A percentile compares a stretch with the other conserved stretches of the same genome.
Conservation (phyloP, 148 eudicot species). For the Rhododendron mucronatum region DNA sequence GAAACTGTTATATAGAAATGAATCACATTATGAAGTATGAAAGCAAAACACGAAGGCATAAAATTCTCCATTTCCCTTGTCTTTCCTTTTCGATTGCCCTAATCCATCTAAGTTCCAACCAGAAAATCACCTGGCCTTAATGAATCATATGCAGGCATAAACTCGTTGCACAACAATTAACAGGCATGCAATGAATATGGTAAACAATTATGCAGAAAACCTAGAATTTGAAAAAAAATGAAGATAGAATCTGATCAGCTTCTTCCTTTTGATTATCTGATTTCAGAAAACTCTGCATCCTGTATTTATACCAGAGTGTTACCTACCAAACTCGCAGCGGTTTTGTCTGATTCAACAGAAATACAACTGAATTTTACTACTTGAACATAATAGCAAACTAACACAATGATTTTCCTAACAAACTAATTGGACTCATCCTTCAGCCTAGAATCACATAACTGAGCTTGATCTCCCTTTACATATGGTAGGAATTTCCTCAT, state of each 20-base stretch:
- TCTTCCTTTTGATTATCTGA: not conserved
- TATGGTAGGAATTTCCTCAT: not conserved
- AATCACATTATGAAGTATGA: not conserved
- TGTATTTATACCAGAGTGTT: not conserved
- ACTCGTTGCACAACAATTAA: not conserved
- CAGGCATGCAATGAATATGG: not conserved
- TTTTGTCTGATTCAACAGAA: not conserved
- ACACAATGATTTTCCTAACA: not conserved
- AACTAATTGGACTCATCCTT: not conserved
- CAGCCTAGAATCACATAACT: not conserved
- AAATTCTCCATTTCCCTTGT: not conserved
- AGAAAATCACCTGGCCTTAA: not conserved
- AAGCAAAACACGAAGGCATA: not conserved
- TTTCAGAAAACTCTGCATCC: not conserved
- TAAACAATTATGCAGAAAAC: not conserved
- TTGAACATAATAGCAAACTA: not conserved
- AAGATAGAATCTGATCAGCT: not conserved
- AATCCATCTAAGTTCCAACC: not conserved
- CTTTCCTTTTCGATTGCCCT: not conserved
- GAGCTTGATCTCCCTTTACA: not conserved
- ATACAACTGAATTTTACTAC: not conserved
- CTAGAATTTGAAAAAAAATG: not conserved
- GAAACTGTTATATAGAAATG: not conserved
- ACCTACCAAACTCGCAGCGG: not conserved
- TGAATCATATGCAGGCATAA: not conserved